Evolutionary conservation across 164 flowering plant genomes (phyloP).

Genomic region (Annona squamosa): DNA sequence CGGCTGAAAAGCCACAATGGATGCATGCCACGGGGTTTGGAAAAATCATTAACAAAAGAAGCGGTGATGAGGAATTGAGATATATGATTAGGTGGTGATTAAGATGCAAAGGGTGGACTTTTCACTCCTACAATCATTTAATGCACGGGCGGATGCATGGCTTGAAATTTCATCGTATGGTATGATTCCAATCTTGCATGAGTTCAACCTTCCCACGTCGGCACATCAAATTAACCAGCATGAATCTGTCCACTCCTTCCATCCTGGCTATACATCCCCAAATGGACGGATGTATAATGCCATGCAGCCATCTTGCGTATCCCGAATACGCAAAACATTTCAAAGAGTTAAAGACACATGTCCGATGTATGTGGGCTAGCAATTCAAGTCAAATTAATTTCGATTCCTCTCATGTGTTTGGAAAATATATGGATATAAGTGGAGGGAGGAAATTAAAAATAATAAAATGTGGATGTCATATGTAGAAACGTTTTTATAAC

Average conservation of each 20-base stretch:
- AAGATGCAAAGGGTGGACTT: not conserved
- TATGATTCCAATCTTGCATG: not conserved
- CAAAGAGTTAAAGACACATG: not conserved
- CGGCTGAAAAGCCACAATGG: not conserved
- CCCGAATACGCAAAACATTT: not conserved
- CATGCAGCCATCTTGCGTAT: not conserved
- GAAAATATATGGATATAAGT: too few relatives aligned
- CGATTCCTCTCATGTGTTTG: too few relatives aligned
- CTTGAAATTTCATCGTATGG: not conserved
- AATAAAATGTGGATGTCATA: too few relatives aligned
- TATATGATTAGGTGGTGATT: not conserved
- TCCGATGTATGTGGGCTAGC: not conserved
- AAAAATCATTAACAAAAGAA: not conserved
- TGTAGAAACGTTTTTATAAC: too few relatives aligned
- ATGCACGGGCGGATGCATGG: too few relatives aligned
- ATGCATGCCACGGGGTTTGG: not conserved
- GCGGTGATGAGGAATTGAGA: constrained; percentile 15
- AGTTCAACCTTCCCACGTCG: not conserved
- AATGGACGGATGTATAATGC: not conserved
- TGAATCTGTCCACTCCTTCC: not conserved
- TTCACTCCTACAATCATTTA: not conserved
- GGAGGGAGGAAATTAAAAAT: too few relatives aligned
- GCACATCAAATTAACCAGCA: not conserved
- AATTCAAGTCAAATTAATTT: not conserved
- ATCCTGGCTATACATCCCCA: constrained; percentile 1